Evolutionary conservation across 805 yeast genomes (phyloP).

Genomic region (Zygoascus tannicola): DNA sequence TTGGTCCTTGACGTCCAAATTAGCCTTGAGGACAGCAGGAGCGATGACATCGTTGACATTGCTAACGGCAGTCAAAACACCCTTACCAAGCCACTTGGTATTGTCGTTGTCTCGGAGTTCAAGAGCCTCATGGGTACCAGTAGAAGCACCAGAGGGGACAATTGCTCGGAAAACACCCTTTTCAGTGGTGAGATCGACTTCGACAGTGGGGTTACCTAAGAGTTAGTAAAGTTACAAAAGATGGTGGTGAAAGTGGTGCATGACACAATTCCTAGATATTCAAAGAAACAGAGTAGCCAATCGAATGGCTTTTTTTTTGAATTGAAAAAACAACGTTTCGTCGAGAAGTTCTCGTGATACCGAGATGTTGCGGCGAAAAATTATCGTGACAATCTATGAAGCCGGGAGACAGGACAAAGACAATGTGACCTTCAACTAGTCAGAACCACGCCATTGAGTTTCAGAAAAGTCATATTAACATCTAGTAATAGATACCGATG

Average conservation of each 20-base stretch:
- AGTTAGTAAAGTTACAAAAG: too few species aligned
- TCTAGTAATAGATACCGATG: too few species aligned
- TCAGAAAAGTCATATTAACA: too few species aligned
- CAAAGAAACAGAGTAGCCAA: too few species aligned
- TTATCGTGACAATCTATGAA: not conserved
- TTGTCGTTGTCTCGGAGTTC: slow-evolving; percentile 98
- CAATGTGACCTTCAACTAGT: too few species aligned
- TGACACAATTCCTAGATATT: too few species aligned
- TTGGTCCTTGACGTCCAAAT: slow-evolving; percentile 82
- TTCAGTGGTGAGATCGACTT: slow-evolving; percentile 90
- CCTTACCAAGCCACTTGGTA: slow-evolving; percentile 97
- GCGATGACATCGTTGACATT: slow-evolving; percentile 93
- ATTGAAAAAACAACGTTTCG: not conserved
- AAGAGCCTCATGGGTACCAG: slow-evolving; percentile 97
- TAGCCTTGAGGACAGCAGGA: slow-evolving; percentile 79
- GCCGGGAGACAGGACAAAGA: too few species aligned
- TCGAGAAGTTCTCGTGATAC: not conserved
- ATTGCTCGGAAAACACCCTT: slow-evolving; percentile 93
- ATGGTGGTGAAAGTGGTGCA: too few species aligned
- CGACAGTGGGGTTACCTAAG: slow-evolving; percentile 87
- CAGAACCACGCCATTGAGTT: too few species aligned
- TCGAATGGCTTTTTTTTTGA: too few species aligned
- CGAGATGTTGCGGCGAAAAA: not conserved
- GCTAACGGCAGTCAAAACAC: slow-evolving; percentile 93
- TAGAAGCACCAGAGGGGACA: slow-evolving; percentile 99